A percentile compares a stretch with the other conserved stretches of the same genome.
Evolutionary conservation across 169 alveolate genomes (phyloP).

Genomic region (Eimeria tenella): DNA sequence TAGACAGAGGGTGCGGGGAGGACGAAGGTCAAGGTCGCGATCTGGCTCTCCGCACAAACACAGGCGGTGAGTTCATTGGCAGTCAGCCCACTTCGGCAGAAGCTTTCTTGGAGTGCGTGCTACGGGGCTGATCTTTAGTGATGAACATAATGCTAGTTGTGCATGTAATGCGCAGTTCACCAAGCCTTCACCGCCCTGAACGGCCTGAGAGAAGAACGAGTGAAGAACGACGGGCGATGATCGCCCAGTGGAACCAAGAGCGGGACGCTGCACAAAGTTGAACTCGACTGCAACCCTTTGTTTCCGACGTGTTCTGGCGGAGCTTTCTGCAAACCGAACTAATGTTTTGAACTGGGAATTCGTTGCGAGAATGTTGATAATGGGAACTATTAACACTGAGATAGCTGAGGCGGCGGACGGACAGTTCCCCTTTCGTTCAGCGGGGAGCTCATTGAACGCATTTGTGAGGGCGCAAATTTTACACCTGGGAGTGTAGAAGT

Average conservation of each 20-base stretch:
- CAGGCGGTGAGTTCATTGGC: conserved; percentile 23
- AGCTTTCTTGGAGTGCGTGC: background rate
- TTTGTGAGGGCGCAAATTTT: background rate
- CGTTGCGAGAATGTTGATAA: background rate
- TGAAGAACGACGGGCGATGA: conserved; percentile 83
- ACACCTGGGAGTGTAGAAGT: background rate
- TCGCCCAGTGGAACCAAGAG: conserved; percentile 82
- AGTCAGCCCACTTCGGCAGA: background rate
- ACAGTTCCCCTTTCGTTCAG: background rate
- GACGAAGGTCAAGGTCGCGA: conserved; percentile 82
- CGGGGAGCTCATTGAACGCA: conserved; percentile 21
- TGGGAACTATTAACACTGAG: too few relatives aligned
- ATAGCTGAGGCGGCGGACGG: too few relatives aligned
- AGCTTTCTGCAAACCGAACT: too few relatives aligned
- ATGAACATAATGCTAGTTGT: background rate
- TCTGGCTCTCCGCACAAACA: conserved; percentile 66
- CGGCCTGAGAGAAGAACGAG: conserved; percentile 79
- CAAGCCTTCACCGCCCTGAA: conserved; percentile 47
- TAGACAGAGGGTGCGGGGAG: conserved; percentile 85
- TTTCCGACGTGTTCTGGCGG: background rate
- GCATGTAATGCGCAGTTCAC: conserved; percentile 34
- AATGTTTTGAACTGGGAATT: background rate
- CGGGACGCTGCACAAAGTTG: conserved; percentile 76
- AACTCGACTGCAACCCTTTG: background rate
- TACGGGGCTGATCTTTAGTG: background rate